Conservation (phyloP, 1,284 basidiomycete genomes). For the Ganoderma lucidum region DNA sequence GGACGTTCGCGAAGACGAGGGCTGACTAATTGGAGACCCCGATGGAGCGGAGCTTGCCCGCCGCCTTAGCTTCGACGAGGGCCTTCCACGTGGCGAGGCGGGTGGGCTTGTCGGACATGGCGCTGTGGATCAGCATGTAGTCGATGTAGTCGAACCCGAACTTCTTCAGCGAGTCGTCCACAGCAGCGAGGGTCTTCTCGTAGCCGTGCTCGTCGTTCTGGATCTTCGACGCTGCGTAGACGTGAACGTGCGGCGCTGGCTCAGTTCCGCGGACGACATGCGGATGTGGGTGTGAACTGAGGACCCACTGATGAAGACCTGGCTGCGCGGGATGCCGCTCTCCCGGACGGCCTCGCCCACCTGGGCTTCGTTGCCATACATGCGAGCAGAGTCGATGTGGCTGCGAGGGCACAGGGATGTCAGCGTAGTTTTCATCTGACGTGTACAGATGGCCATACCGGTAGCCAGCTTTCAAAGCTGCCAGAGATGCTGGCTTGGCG, state of each 20-base stretch:
- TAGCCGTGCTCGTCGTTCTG: conserved; percentile 38
- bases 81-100: conserved; percentile 56
- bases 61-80: conserved; percentile 52
- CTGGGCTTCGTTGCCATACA: conserved; percentile 77
- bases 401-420: conserved; percentile 45
- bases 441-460: conserved; percentile 49
- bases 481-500: conserved; percentile 61
- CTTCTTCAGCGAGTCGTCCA: conserved; percentile 34
- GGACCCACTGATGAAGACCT: conserved; percentile 73
- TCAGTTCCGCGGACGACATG: background rate
- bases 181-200: conserved; percentile 32
- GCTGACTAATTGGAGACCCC: conserved; percentile 73
- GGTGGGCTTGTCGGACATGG: conserved; percentile 49
- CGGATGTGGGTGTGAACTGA: conserved; percentile 9
- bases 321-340: conserved; percentile 57
- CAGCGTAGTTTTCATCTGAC: background rate
- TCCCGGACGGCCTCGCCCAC: conserved; percentile 67
- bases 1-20: conserved; percentile 19
- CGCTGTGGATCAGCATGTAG: conserved; percentile 67
- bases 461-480: conserved; percentile 79
- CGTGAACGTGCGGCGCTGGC: conserved; percentile 5
- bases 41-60: conserved; percentile 60
- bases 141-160: conserved; percentile 55
- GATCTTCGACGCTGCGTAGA: conserved; percentile 31
- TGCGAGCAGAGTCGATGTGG: conserved; percentile 77